Percentiles rank a stretch among this genome's conserved stretches.
Evolutionary conservation across 257 asterid species (phyloP).

Genomic region (Capsicum baccatum): DNA sequence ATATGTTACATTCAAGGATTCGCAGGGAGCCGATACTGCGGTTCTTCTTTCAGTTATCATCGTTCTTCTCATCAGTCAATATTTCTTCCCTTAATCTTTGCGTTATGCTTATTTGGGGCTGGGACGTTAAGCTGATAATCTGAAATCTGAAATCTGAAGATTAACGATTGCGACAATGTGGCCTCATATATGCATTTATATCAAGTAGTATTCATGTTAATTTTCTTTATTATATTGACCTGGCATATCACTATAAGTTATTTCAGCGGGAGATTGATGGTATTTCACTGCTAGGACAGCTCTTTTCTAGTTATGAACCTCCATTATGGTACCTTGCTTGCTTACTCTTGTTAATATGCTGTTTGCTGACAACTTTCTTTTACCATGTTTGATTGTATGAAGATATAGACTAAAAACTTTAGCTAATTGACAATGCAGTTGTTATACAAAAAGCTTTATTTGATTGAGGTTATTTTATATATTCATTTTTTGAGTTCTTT

Average conservation of each 20-base stretch:
- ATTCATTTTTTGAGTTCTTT: not conserved
- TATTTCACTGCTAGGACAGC: not conserved
- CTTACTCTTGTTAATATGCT: not conserved
- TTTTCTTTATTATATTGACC: not conserved
- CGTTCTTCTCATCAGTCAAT: conserved; percentile 13
- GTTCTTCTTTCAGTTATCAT: conserved; percentile 88
- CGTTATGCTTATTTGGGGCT: conserved; percentile 12
- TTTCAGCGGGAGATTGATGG: not conserved
- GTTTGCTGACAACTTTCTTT: not conserved
- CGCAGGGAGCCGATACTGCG: conserved; percentile 97
- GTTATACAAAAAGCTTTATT: not conserved
- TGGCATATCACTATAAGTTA: not conserved
- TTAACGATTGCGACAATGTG: not conserved
- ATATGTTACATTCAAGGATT: conserved; percentile 89
- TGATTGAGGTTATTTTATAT: not conserved
- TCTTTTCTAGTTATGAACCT: not conserved
- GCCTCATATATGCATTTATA: not conserved
- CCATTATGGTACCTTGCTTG: not conserved
- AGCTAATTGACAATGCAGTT: not conserved
- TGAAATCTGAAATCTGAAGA: conserved; percentile 4
- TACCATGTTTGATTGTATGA: not conserved
- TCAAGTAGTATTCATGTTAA: conserved; percentile 9
- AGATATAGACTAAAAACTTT: not conserved
- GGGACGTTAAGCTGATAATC: not conserved
- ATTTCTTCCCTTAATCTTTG: not conserved